Evolutionary conservation across 345 rosid species (phyloP), one percentile per base, ranked within the genome.

Genomic region (Passiflora organensis): DNA sequence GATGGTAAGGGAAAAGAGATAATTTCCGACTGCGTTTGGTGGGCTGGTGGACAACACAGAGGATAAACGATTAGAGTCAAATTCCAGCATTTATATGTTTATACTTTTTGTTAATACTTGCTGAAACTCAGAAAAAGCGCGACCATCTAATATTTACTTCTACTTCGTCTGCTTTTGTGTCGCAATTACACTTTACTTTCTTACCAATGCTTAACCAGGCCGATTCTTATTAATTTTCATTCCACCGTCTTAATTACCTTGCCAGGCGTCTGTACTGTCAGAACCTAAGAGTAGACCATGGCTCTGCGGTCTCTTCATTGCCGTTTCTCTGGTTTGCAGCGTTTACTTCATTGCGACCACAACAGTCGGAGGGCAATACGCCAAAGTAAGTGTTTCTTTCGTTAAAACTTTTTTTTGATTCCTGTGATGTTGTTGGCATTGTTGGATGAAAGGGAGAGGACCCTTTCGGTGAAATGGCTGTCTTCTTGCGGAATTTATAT

Each of bases 311-410:
- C 48, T 82, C 56, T 71, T 84, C 17, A 13, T 79, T 21, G 62
- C 72, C 1, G 69, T 75, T 55, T 59, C 82, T 51, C 67, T 91
- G 52, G 53, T 85, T 13, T 81, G 73, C 45, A 75, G 79, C 42
- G 85, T 77, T 58, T 90, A 78, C 77, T 80, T 85, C 71, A 56
- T 83, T 43, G 66, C 83, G 39, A 51, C 72, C 65, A 73, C 82
- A 43, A 71, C 72, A 32, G 43, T 76, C 18, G 68, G 63, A 34
- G 52, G 77, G 68, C 75, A 82, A 43, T 73, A 82, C 56, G 82
- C 67, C 65, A 78, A 78, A 61, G 98, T 87, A 72, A 47, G 82
- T 49, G 45, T 53, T 53, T 69, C 25, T 65, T 64, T 39, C 25
- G 24, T 36, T 55, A 18, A 32, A 47, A 17, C 24, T 44, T 43